phyloP scores from a whole-genome alignment of 768 basidiomycete genomes.

The Hygrophorus pudorinus region DNA sequence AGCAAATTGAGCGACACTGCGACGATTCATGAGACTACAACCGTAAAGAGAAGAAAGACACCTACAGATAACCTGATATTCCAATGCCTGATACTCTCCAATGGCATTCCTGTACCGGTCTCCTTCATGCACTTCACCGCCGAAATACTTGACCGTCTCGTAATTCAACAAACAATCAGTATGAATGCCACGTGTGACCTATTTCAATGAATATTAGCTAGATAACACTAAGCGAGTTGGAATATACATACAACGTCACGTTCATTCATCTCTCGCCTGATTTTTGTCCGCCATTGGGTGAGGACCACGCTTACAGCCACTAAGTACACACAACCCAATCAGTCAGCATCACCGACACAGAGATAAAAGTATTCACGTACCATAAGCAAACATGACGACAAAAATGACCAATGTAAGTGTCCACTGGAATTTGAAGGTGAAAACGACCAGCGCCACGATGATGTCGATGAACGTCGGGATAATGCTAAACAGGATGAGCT shows the following conservation, averaged over 20 bases:
- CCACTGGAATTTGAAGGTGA: constrained; percentile 56
- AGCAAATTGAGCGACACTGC: constrained; percentile 63
- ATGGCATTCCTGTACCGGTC: constrained; percentile 65
- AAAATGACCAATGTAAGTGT: constrained; percentile 57
- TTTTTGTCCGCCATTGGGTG: constrained; percentile 62
- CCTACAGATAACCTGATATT: constrained; percentile 63
- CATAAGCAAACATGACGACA: constrained; percentile 64
- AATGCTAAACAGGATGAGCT: constrained; percentile 79
- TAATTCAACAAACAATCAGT: constrained; percentile 75
- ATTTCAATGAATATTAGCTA: background rate
- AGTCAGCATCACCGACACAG: background rate
- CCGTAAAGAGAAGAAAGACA: background rate
- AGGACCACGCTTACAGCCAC: constrained; percentile 44
- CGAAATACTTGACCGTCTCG: constrained; percentile 84
- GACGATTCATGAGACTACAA: background rate
- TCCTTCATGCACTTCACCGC: constrained; percentile 74
- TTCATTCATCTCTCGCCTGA: constrained; percentile 76
- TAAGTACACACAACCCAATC: constrained; percentile 13
- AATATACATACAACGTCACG: constrained; percentile 51
- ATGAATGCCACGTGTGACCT: constrained; percentile 75
- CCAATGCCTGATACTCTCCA: constrained; percentile 59
- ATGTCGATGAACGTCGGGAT: constrained; percentile 79
- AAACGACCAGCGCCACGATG: constrained; percentile 56
- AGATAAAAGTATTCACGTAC: constrained; percentile 29
- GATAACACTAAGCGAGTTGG: background rate